phyloP scores from a whole-genome alignment of 2,329 filamentous ascomycete species.

The Microdochium bolleyi region DNA sequence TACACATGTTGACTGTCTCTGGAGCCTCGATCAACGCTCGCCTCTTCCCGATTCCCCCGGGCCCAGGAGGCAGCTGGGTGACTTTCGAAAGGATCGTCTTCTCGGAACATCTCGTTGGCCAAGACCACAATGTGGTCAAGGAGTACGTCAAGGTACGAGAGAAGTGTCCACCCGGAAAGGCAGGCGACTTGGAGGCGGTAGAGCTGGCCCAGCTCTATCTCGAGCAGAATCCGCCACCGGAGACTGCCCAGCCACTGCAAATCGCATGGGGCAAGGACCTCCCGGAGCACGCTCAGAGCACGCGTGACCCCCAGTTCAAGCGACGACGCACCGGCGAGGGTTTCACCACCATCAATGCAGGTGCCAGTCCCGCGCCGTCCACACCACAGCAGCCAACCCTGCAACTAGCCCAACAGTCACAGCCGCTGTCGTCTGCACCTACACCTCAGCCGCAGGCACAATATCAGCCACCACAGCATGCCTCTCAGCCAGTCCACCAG shows the following conservation, averaged over 20 bases:
- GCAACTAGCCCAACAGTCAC: not conserved
- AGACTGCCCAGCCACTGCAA: constrained; percentile 30
- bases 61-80: constrained; percentile 56
- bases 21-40: constrained; percentile 36
- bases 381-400: not conserved
- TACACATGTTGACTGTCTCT: constrained; percentile 39
- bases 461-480: not conserved
- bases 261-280: constrained; percentile 44
- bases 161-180: constrained; percentile 29
- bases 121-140: constrained; percentile 51
- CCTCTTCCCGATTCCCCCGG: constrained; percentile 41
- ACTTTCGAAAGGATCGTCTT: constrained; percentile 55
- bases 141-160: constrained; percentile 52
- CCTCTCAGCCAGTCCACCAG: not conserved
- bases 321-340: constrained; percentile 35
- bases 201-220: constrained; percentile 37
- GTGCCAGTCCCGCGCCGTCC: constrained; percentile 3
- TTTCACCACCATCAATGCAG: constrained; percentile 23
- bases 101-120: constrained; percentile 43
- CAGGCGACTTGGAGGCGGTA: constrained; percentile 33
- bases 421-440: not conserved
- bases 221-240: constrained; percentile 31
- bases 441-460: constrained; percentile 3
- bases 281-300: constrained; percentile 31
- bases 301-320: constrained; percentile 31